These are phyloP conservation scores for Marasmius tenuissimus DNA, from an alignment of 1,284 basidiomycete species.

Conservation along the genomic window DNA sequence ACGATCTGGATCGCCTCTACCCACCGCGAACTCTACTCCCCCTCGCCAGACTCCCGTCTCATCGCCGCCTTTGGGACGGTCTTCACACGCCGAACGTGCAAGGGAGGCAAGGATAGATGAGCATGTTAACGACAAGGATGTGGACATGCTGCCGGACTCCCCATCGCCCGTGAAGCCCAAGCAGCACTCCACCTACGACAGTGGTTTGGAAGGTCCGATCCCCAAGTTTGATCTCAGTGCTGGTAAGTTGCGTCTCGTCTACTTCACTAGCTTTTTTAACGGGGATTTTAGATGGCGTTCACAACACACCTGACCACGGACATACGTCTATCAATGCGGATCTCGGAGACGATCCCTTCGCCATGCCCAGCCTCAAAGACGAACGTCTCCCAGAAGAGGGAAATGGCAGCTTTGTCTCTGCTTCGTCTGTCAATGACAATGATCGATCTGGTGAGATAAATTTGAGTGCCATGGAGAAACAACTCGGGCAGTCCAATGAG, in stretches of 20 bases:
- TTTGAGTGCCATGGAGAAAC: conserved; percentile 10
- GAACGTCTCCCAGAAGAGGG: conserved; percentile 18
- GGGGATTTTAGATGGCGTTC: background rate
- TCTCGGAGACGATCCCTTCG: conserved; percentile 20
- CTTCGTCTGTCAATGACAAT: background rate
- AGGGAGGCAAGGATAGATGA: conserved; percentile 38
- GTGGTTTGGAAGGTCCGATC: conserved; percentile 36
- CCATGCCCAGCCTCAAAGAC: conserved; percentile 18
- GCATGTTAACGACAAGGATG: conserved; percentile 38
- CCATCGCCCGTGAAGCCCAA: conserved; percentile 54
- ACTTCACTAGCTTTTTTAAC: background rate
- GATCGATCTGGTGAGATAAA: background rate
- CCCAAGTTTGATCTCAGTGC: conserved; percentile 43
- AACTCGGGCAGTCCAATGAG: conserved; percentile 5
- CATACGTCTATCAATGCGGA: conserved; percentile 2
- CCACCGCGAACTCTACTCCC: conserved; percentile 9
- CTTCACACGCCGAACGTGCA: conserved; percentile 47
- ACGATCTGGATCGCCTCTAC: conserved; percentile 12
- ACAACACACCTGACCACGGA: background rate
- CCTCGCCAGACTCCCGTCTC: conserved; percentile 13
- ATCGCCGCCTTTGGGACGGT: conserved; percentile 46
- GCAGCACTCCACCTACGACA: conserved; percentile 8
- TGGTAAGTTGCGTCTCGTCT: conserved; percentile 17
- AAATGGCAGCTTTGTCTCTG: conserved; percentile 6
- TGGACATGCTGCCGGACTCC: conserved; percentile 56